Base-by-base conservation (phyloP, 106 monocot genomes). In the Allium fistulosum region DNA sequence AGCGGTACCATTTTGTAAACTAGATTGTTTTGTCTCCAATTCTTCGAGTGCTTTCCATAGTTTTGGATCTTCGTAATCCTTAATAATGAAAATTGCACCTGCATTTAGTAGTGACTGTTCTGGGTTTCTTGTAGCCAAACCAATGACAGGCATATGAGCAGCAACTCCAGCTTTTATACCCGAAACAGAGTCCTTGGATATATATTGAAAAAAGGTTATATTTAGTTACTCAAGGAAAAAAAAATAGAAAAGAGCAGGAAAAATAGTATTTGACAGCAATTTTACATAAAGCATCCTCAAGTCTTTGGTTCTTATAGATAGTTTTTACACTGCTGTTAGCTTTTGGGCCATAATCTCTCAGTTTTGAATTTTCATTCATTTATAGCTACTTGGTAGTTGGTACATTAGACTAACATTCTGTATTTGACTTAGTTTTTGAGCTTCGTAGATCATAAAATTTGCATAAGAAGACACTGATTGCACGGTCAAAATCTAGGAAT, bases 141-240 rank as follows among this genome's bases (percentile, higher is more conserved):
- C 92, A 50, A 92, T 46, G 3, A 97, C 88, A 17, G 83, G 84
- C 84, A 92, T 82, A 3, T 82, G 92, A 57, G 92, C 97, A 17
- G 86, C 84, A 12, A 97, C 97, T 16, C 92, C 97, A 58, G 97
- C 97, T 71, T 84, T 79, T 57, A 97, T 83, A 15, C 97, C 97
- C 0, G 84, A 74, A 2, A 72, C 70, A 6, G 97, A 97, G 70
- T 97, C 92, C 97, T 94, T 45, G 2, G 68, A 51, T 69, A 46
- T 6, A 46, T 6, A 55, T 6, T 2, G 53, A 94, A 65, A 1
- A 87, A 60, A 57, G 90, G 84, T 1, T 85, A 78, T 1, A 82
- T 17, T 17, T 12, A 84, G 85, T 11, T 62, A 84, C 11, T 80
- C 65, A 15, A 94, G 79, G 16, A 72, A 57, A 22, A 72, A 72